Conservation (phyloP, 1,284 basidiomycete species). For the Chalciporus sp. region DNA sequence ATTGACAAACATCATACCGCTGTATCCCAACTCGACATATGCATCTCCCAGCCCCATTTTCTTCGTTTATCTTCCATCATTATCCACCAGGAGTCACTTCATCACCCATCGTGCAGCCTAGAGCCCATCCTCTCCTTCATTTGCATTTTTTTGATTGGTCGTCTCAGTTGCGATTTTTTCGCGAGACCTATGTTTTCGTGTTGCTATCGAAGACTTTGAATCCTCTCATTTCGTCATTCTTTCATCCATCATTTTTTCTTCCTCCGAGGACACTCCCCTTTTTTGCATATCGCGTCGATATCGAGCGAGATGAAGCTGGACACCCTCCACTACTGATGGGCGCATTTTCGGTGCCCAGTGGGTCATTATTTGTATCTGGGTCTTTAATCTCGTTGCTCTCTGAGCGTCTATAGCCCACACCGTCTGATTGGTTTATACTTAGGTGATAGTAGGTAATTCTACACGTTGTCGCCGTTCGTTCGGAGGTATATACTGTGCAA, state of each 20-base stretch:
- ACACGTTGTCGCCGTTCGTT: not conserved
- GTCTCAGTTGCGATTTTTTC: not conserved
- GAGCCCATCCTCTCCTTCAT: not conserved
- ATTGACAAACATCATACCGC: conserved; percentile 27
- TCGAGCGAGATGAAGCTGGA: conserved; percentile 28
- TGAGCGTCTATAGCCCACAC: not conserved
- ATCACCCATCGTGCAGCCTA: conserved; percentile 6
- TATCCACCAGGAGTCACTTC: not conserved
- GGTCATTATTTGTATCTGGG: not conserved
- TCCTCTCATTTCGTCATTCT: conserved; percentile 7
- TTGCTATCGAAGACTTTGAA: conserved; percentile 4
- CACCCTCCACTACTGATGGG: conserved; percentile 7
- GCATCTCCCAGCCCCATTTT: conserved; percentile 24
- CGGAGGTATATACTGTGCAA: not conserved
- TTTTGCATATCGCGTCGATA: conserved; percentile 11
- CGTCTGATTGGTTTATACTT: no score
- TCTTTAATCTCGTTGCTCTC: conserved; percentile 4
- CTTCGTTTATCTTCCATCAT: conserved; percentile 3
- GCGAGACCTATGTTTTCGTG: conserved; percentile 1
- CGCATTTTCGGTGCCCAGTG: not conserved
- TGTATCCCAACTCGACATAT: conserved; percentile 34
- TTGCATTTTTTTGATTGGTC: conserved; percentile 4
- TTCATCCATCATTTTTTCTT: conserved; percentile 1
- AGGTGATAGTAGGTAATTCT: not conserved
- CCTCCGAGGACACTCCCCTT: not conserved